These are phyloP conservation scores for Phialophora macrospora DNA, from an alignment of 2,329 filamentous ascomycete genomes.

Conservation along the genomic window DNA sequence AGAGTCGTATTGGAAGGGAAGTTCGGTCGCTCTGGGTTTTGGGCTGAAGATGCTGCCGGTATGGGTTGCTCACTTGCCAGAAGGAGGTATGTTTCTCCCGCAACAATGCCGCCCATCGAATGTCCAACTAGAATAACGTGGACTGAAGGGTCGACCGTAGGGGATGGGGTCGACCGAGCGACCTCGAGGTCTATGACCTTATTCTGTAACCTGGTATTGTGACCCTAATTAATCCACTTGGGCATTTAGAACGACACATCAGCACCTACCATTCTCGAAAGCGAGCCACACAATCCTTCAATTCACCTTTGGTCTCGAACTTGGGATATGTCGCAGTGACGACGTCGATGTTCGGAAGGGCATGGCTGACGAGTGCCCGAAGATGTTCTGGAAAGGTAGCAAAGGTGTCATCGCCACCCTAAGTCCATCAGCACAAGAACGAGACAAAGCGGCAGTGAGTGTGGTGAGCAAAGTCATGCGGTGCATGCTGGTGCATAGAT, in stretches of 20 bases:
- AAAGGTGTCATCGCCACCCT: slow-evolving; percentile 58
- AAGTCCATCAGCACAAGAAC: slow-evolving; percentile 1
- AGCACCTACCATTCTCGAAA: slow-evolving; percentile 55
- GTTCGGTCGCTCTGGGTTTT: slow-evolving; percentile 35
- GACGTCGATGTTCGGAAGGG: slow-evolving; percentile 51
- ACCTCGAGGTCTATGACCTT: slow-evolving; percentile 96
- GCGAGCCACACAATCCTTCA: slow-evolving; percentile 52
- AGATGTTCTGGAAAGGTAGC: slow-evolving; percentile 53
- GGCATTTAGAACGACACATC: neutral
- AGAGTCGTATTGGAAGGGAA: slow-evolving; percentile 38
- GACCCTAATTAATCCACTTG: slow-evolving; percentile 5
- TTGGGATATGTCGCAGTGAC: slow-evolving; percentile 53
- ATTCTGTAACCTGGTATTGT: slow-evolving; percentile 72
- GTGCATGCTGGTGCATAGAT: neutral
- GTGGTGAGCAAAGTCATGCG: slow-evolving; percentile 8
- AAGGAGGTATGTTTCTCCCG: slow-evolving; percentile 81
- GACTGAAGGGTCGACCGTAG: slow-evolving; percentile 84
- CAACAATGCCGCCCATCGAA: slow-evolving; percentile 92
- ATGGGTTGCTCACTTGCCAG: slow-evolving; percentile 70
- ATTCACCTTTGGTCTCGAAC: slow-evolving; percentile 56
- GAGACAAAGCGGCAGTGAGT: neutral
- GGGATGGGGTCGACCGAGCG: slow-evolving; percentile 74
- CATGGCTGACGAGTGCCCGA: slow-evolving; percentile 48
- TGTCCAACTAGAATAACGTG: slow-evolving; percentile 82
- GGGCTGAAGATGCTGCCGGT: slow-evolving; percentile 42